Evolutionary conservation across 441 rosid genomes (phyloP).

Genomic region (Adansonia grandidieri): DNA sequence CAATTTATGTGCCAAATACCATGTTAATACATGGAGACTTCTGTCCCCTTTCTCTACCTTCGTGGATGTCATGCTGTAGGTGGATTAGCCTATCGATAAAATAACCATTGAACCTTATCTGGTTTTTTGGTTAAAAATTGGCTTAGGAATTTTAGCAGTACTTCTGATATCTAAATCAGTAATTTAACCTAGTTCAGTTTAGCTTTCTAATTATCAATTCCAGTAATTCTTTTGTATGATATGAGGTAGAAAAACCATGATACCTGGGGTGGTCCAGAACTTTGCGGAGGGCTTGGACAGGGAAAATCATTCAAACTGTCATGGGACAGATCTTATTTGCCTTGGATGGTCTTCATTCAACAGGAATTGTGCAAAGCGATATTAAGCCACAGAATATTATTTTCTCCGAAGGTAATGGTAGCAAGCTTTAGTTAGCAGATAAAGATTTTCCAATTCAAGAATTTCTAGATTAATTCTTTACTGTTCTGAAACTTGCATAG

Average conservation of each 20-base stretch:
- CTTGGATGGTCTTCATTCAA: constrained; percentile 93
- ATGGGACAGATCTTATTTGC: constrained; percentile 89
- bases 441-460: constrained; percentile 15
- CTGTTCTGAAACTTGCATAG: constrained; percentile 46
- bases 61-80: background rate
- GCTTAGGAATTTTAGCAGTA: background rate
- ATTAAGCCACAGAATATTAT: constrained; percentile 90
- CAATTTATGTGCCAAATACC: background rate
- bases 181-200: background rate
- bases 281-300: constrained; percentile 82
- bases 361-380: constrained; percentile 93
- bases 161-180: background rate
- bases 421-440: constrained; percentile 19
- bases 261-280: constrained; percentile 75
- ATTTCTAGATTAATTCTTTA: constrained; percentile 8
- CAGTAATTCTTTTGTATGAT: constrained; percentile 1
- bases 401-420: constrained; percentile 80
- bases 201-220: constrained; percentile 18
- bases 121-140: background rate
- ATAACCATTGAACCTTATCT: background rate
- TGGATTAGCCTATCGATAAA: constrained; percentile 6
- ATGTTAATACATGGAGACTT: background rate
- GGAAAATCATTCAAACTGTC: constrained; percentile 85
- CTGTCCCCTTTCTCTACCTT: background rate
- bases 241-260: constrained; percentile 78